Conservation (phyloP, 2,329 filamentous ascomycete genomes). For the Achaetomium macrosporum region DNA sequence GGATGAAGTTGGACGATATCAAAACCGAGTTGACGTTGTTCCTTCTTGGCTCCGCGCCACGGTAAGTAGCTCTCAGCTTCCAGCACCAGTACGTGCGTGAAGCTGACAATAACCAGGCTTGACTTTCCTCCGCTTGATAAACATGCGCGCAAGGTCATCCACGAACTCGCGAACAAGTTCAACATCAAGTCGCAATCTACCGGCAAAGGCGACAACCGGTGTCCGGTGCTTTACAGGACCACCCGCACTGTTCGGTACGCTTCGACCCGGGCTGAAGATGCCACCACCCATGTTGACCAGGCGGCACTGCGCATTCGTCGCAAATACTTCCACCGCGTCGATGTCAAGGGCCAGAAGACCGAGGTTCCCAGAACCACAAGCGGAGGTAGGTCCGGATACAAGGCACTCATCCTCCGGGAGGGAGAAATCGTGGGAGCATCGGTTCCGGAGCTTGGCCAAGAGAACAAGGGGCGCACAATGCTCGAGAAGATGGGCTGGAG, state of each 20-base stretch:
- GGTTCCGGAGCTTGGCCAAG: conserved; percentile 74
- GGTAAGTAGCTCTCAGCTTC: conserved; percentile 38
- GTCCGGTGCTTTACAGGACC: conserved; percentile 72
- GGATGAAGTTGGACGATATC: conserved; percentile 65
- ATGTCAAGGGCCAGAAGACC: conserved; percentile 31
- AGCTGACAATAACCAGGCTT: conserved; percentile 43
- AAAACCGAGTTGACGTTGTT: conserved; percentile 68
- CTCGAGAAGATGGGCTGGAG: conserved; percentile 98
- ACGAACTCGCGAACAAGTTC: conserved; percentile 70
- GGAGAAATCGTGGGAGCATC: conserved; percentile 83
- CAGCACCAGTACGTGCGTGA: not conserved
- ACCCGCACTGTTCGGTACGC: conserved; percentile 57
- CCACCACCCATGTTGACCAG: conserved; percentile 43
- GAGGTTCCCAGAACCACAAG: conserved; percentile 14
- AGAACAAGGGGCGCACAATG: conserved; percentile 81
- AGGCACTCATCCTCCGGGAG: conserved; percentile 61
- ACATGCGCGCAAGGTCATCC: conserved; percentile 67
- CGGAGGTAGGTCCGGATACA: conserved; percentile 26
- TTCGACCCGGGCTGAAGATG: conserved; percentile 46
- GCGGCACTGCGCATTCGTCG: conserved; percentile 42
- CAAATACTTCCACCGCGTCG: conserved; percentile 51
- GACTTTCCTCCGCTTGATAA: conserved; percentile 81
- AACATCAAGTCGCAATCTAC: conserved; percentile 78
- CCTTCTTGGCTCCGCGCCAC: conserved; percentile 55
- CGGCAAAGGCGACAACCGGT: conserved; percentile 66